A percentile compares a stretch with the other conserved stretches of the same genome.
Evolutionary conservation across 352 stramenopile genomes (phyloP).

Genomic region (Phytophthora capsici): DNA sequence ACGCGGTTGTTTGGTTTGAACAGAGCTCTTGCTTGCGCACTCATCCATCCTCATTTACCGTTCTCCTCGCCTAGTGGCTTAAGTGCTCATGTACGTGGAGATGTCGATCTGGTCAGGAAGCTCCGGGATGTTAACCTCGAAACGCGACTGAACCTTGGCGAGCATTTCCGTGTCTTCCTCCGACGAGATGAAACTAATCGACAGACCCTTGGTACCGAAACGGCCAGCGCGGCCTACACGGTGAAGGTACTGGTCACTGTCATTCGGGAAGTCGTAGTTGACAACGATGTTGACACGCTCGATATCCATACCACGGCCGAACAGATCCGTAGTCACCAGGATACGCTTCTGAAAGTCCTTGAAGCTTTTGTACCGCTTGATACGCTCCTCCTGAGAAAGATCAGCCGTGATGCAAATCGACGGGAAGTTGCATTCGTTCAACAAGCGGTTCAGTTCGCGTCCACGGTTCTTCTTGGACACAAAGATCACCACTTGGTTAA

Average conservation of each 20-base stretch:
- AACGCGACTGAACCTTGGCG: slow-evolving; percentile 98
- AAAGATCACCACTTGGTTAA: slow-evolving; percentile 99
- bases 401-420: slow-evolving; percentile 99
- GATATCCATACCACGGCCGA: slow-evolving; percentile 99
- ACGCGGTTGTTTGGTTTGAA: slow-evolving; percentile 39
- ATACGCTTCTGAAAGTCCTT: slow-evolving; percentile 99
- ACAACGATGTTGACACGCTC: slow-evolving; percentile 99
- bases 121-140: slow-evolving; percentile 99
- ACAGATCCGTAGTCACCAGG: slow-evolving; percentile 99
- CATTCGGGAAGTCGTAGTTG: slow-evolving; percentile 99
- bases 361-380: slow-evolving; percentile 99
- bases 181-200: slow-evolving; percentile 99
- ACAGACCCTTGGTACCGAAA: slow-evolving; percentile 99
- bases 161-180: slow-evolving; percentile 98
- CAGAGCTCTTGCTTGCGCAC: slow-evolving; percentile 23
- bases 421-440: slow-evolving; percentile 99
- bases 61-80: slow-evolving; percentile 41
- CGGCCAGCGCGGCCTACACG: slow-evolving; percentile 98
- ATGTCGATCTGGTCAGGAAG: slow-evolving; percentile 99
- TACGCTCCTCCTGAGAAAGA: slow-evolving; percentile 98
- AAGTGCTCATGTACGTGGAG: slow-evolving; percentile 97
- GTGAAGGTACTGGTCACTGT: slow-evolving; percentile 99
- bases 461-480: slow-evolving; percentile 97
- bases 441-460: slow-evolving; percentile 97
- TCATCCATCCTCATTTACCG: slow-evolving; percentile 12